phyloP scores from a whole-genome alignment of 768 basidiomycete genomes.

The Mycena vulgaris region DNA sequence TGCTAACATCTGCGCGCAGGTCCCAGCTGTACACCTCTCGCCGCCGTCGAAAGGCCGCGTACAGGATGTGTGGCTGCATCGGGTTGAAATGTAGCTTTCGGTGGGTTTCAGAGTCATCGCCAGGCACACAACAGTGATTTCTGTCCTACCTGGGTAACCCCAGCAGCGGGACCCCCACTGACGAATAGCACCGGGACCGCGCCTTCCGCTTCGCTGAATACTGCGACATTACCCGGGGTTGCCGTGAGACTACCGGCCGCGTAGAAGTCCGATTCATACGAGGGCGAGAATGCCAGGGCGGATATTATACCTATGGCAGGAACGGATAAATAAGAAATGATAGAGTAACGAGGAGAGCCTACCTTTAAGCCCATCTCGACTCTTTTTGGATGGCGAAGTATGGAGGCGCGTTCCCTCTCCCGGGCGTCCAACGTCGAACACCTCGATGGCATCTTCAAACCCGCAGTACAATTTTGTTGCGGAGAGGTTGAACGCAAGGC shows the following conservation, averaged over 20 bases:
- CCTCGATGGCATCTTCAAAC: conserved; percentile 87
- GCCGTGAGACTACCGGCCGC: conserved; percentile 85
- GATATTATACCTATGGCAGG: conserved; percentile 84
- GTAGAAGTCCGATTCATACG: conserved; percentile 74
- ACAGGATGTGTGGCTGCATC: conserved; percentile 76
- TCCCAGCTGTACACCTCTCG: conserved; percentile 84
- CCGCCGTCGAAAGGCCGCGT: conserved; percentile 83
- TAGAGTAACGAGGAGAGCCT: background rate
- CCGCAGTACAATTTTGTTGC: conserved; percentile 89
- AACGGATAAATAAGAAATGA: conserved; percentile 3
- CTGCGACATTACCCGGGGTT: conserved; percentile 69
- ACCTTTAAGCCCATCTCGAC: conserved; percentile 92
- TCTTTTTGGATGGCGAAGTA: conserved; percentile 83
- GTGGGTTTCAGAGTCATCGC: background rate
- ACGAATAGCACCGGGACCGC: conserved; percentile 73
- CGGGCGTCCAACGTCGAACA: conserved; percentile 83
- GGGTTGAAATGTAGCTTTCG: conserved; percentile 85
- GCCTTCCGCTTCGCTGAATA: conserved; percentile 75
- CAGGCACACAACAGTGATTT: background rate
- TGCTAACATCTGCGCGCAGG: conserved; percentile 69
- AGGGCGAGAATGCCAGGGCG: conserved; percentile 81
- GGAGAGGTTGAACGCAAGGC: conserved; percentile 81
- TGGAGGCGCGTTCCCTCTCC: conserved; percentile 80
- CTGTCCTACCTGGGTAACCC: conserved; percentile 67
- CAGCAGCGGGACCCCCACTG: conserved; percentile 66